Base-by-base conservation (phyloP, 176 grass and related monocot species). In the Saccharum spontaneum region DNA sequence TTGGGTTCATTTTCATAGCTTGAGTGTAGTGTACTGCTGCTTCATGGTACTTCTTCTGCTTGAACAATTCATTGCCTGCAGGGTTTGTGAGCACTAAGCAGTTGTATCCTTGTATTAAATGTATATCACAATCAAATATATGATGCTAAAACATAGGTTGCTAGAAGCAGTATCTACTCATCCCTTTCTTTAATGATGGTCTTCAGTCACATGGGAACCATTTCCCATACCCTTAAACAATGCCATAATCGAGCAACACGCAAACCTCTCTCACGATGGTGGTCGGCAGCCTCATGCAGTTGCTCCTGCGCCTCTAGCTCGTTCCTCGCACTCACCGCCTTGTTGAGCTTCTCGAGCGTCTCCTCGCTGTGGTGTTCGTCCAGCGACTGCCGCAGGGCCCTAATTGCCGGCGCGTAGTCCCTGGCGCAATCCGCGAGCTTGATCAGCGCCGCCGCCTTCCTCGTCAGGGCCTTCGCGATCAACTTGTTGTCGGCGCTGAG, bases 241-340 rank as follows among this genome's bases (percentile, higher is more conserved):
- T 63, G 69, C 5, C 15, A 59, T 22, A 75, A 36, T 61, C 62
- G 44, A 49, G 37, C 60, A 84, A 9, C 1, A 44, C 2, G 8
- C 87, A 45, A 74, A 92, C 91, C 91, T 89, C 31, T 89, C 65
- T 87, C 81, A 33, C 84, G 91, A 66, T 87, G 71, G 34, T 78
- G 62, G 68, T 92, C 87, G 60, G 91, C 91, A 7, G 79, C 78
- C 39, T 82, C 82, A 77, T 65, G 91, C 4, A 92, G 82, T 8
- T 78, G 88, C 14, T 89, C 84, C 81, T 78, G 87, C 80, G 87
- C 84, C 45, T 87, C 81, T 1, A 73, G 8, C 73, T 73, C 70
- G 67, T 85, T 85, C 84, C 85, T 87, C 30, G 14, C 24, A 12
- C 17, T 43, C 83, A 85, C 81, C 18, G 84, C 84, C 39, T 89